These are phyloP conservation scores for Diaporthe australafricana DNA, from an alignment of 2,329 filamentous ascomycete genomes.

Conservation along the genomic window DNA sequence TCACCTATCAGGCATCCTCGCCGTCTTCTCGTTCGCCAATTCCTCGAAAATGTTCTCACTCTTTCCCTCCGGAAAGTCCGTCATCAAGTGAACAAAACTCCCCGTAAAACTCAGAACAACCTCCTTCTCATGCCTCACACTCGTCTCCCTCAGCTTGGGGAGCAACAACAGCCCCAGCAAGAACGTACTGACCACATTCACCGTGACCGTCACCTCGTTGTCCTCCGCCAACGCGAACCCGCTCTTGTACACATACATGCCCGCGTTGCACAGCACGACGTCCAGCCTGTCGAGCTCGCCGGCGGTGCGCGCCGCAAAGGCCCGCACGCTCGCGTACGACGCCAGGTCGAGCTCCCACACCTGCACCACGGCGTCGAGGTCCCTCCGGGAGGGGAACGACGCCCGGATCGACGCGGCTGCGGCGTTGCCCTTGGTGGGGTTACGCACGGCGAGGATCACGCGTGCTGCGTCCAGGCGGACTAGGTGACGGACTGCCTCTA, in stretches of 20 bases:
- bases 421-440: conserved; percentile 48
- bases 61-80: conserved; percentile 19
- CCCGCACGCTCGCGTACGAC: conserved; percentile 24
- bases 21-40: conserved; percentile 2
- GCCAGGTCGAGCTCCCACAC: conserved; percentile 36
- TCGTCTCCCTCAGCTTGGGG: conserved; percentile 45
- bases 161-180: conserved; percentile 46
- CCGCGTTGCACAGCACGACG: conserved; percentile 35
- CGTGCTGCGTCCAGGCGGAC: conserved; percentile 49
- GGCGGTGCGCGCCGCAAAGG: background rate
- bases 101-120: conserved; percentile 42
- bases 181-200: conserved; percentile 47
- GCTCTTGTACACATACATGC: conserved; percentile 12
- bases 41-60: conserved; percentile 39
- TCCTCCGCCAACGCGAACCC: background rate
- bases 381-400: background rate
- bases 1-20: conserved; percentile 8
- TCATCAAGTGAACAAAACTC: conserved; percentile 38
- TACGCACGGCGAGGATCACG: conserved; percentile 53
- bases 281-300: conserved; percentile 27
- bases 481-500: conserved; percentile 51
- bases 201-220: conserved; percentile 36
- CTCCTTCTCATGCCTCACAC: conserved; percentile 35
- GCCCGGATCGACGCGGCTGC: conserved; percentile 50
- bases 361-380: conserved; percentile 15